Base-by-base conservation (phyloP, 2,329 filamentous ascomycete genomes). In the Cladobotryum mycophilum region DNA sequence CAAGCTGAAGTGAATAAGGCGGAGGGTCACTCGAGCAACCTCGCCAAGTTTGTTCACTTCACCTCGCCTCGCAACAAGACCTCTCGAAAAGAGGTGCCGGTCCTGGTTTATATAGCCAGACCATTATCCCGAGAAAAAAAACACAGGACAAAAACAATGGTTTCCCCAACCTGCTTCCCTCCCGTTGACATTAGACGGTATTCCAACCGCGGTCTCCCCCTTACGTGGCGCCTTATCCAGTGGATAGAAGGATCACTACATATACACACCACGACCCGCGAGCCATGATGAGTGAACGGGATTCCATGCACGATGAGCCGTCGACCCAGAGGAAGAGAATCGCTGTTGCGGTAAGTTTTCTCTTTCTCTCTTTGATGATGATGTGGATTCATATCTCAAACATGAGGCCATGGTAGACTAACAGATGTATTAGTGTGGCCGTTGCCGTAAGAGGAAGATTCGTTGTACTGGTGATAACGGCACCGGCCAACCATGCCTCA, bases 391-490 rank as follows among this genome's bases (percentile, higher is more conserved):
- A 20, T 12, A 11, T n/a, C n/a, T 17, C 38, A 41, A 18, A 18
- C 17, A 11, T 18, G 5, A 7, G n/a, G 15, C n/a, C 6, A 51
- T 51, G 48, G 41, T 52, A 35, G 33, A 56, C 58, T 61, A 58
- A 62, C 59, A 52, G 36, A 46, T 54, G 34, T 45, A 51, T 57
- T 57, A 96, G 92, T 97, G 92, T 67, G 82, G 83, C 35, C 83
- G 92, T 58, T 97, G 92, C 69, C 83, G 92, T 54, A 91, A 92
- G 71, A 82, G 92, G 53, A 97, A 97, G 75, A 97, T 97, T 61
- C 86, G 89, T 59, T 97, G 92, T 72, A 95, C 88, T 62, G 92
- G 92, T 41, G 89, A 96, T 64, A 76, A 79, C 34, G 87, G 86
- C 33, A 81, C 85, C 61, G 86, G 86, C n/a, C 71, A 75, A 37